Evolutionary conservation across 2,329 filamentous ascomycete genomes (phyloP), one percentile per base, ranked within the genome.

Genomic region (Grosmannia clavigera): DNA sequence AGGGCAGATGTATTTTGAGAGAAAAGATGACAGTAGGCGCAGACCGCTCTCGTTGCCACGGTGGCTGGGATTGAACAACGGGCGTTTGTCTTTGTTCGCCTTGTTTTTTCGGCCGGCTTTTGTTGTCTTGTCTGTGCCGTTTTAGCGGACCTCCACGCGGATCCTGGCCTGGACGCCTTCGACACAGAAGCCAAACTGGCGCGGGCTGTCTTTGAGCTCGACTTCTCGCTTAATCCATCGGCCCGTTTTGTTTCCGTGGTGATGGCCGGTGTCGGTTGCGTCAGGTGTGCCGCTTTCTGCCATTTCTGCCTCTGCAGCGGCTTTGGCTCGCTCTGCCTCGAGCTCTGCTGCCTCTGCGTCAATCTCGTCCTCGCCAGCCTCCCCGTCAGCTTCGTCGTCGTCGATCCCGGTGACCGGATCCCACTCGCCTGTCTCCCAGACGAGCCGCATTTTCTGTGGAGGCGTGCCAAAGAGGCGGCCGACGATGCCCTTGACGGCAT

Each of bases 371-470:
- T 82, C 82, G 35, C 79, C 78, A 5, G 81, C 78, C 63, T 82
- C 82, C 33, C 80, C 78, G 5, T 82, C 82, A 31, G 29, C 22
- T 22, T 22, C 33, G 35, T 80, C 78, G 5, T 82, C 78, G 63
- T 84, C 79, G 65, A 83, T 81, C 62, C 81, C 79, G 10, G 80
- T 80, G 0, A 90, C 84, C 0, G 89, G 89, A 70, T 96, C 90
- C 83, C 87, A 90, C 71, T 96, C 92, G 25, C 90, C 89, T 10
- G 91, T 96, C 74, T 96, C 90, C 87, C 90, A 95, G 0, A 94
- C 75, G 56, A 97, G 71, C 50, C 78, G 79, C 62, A 92, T 74
- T 51, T 74, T 73, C 63, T 90, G 76, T 0, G 90, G 87, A 55
- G 78, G 73, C 12, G 88, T 66, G 1, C 73, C 76, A 67, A 95